phyloP scores from a whole-genome alignment of 208 protist genomes.

The Crithidia mellificae region DNA sequence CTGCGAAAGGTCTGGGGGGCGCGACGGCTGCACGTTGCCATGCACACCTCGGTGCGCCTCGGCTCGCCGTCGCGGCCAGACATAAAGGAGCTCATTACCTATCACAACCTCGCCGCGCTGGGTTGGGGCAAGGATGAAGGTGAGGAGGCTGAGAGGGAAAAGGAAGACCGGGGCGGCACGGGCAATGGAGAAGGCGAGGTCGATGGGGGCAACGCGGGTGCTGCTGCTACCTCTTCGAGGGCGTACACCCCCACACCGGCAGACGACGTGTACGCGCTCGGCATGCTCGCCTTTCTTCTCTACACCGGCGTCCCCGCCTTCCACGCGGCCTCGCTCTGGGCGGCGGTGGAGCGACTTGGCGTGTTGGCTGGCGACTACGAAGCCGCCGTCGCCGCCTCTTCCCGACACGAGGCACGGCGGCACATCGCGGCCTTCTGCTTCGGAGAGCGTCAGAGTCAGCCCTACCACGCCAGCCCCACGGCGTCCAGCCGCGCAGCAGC shows the following conservation, averaged over 20 bases:
- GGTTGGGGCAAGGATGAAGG: conserved; percentile 8
- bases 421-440: conserved; percentile 32
- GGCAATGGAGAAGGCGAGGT: too few relatives aligned
- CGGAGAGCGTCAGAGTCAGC: conserved; percentile 4
- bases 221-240: not conserved
- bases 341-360: conserved; percentile 37
- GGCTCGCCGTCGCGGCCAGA: conserved; percentile 17
- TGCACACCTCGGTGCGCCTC: conserved; percentile 17
- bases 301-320: conserved; percentile 65
- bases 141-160: not conserved
- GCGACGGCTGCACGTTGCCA: conserved; percentile 5
- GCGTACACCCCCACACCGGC: conserved; percentile 20
- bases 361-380: conserved; percentile 24
- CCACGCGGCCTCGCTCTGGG: conserved; percentile 41
- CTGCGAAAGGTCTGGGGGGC: conserved; percentile 28
- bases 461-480: too few relatives aligned
- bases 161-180: not conserved
- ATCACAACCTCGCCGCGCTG: conserved; percentile 30
- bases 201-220: not conserved
- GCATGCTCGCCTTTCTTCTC: conserved; percentile 51
- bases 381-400: conserved; percentile 14
- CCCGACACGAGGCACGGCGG: conserved; percentile 20
- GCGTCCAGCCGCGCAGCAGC: too few relatives aligned
- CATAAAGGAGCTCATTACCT: conserved; percentile 31
- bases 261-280: conserved; percentile 86